These are phyloP conservation scores for Umbilicus rupestris DNA, from an alignment of 164 flowering plant genomes.

Conservation along the genomic window DNA sequence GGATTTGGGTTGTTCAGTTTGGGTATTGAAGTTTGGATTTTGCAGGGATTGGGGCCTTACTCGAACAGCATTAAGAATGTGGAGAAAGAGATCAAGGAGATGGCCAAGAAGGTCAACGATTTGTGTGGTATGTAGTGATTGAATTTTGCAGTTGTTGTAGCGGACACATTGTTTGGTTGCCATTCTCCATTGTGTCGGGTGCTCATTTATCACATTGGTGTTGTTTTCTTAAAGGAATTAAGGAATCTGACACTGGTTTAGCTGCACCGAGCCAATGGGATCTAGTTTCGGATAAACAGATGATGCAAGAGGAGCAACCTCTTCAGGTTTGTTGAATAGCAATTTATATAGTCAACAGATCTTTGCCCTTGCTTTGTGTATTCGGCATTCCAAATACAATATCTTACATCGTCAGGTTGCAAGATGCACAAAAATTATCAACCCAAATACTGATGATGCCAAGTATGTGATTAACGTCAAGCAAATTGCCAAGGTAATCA, in stretches of 20 bases:
- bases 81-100: conserved; percentile 91
- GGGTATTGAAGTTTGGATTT: not conserved
- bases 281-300: conserved; percentile 92
- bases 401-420: conserved; percentile 53
- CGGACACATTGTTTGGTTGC: too few relatives aligned
- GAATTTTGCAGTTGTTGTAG: not conserved
- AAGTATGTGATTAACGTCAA: conserved; percentile 95
- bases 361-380: not conserved
- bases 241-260: conserved; percentile 96
- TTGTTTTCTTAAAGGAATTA: conserved; percentile 51
- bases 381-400: not conserved
- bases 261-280: conserved; percentile 99
- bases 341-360: not conserved
- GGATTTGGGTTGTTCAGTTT: not conserved
- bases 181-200: too few relatives aligned
- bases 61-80: conserved; percentile 66
- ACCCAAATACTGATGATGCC: conserved; percentile 88
- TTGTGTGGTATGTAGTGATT: conserved; percentile 57
- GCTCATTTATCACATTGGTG: not conserved
- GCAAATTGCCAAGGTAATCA: conserved; percentile 90
- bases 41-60: conserved; percentile 92
- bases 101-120: conserved; percentile 91
- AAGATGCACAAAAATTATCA: conserved; percentile 96
- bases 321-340: conserved; percentile 51
- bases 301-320: conserved; percentile 98